Conservation (phyloP, 108 stramenopile species). For the Chaetoceros muelleri region DNA sequence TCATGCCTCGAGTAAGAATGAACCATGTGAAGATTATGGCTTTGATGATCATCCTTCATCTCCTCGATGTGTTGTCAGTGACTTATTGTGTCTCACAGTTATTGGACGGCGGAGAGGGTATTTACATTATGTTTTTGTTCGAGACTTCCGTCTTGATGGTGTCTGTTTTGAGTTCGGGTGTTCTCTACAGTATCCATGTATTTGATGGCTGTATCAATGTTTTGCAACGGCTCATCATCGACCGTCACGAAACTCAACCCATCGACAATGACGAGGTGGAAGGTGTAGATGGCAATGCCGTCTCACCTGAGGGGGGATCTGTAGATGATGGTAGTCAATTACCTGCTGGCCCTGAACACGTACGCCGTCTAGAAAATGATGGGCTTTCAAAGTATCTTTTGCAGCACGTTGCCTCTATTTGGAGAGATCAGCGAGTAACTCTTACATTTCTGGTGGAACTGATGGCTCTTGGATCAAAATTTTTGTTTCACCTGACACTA, state of each 20-base stretch:
- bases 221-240: conserved; percentile 35
- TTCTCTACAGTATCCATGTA: conserved; percentile 72
- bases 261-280: conserved; percentile 5
- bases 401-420: conserved; percentile 14
- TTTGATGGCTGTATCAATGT: conserved; percentile 72
- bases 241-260: conserved; percentile 14
- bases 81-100: conserved; percentile 44
- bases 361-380: not conserved
- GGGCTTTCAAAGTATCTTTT: conserved; percentile 14
- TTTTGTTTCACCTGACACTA: conserved; percentile 90
- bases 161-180: conserved; percentile 52
- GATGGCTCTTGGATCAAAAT: conserved; percentile 83
- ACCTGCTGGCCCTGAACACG: not conserved
- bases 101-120: conserved; percentile 57
- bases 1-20: conserved; percentile 19
- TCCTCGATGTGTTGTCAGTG: conserved; percentile 49
- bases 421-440: not conserved
- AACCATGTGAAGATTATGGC: conserved; percentile 44
- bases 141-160: conserved; percentile 85
- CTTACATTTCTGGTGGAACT: conserved; percentile 58
- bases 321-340: not conserved
- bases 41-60: conserved; percentile 43
- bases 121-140: conserved; percentile 89
- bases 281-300: not conserved
- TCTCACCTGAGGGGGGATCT: not conserved